Conservation (phyloP, 208 protist species). For the Wallacemonas sp. region DNA sequence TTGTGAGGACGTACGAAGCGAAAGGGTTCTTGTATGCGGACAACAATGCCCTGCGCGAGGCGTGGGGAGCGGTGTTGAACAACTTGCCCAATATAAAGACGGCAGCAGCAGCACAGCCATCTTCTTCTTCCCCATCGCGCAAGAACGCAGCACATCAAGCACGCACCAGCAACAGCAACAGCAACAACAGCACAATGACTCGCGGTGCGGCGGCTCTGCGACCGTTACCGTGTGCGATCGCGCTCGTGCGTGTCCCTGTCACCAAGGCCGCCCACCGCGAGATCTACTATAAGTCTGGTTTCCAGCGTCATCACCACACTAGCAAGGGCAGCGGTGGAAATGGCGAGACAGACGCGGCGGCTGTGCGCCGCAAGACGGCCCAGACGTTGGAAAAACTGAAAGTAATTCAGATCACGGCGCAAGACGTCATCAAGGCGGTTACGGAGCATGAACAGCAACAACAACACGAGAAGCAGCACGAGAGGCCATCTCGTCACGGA, state of each 20-base stretch:
- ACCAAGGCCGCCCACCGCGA: conserved; percentile 20
- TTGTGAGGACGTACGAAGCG: conserved; percentile 34
- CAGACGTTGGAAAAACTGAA: neutral
- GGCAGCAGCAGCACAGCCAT: no score
- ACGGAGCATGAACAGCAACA: neutral
- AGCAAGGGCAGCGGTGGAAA: neutral
- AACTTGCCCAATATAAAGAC: no score
- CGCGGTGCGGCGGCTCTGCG: conserved; percentile 15
- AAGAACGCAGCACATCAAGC: no score
- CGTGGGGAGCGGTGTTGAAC: no score
- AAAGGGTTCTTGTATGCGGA: conserved; percentile 25
- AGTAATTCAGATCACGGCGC: neutral
- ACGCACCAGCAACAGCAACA: no score
- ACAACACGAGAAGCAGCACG: no score
- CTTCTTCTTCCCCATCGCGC: no score
- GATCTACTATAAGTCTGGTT: conserved; percentile 25
- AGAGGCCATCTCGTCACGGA: no score
- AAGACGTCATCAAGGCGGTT: neutral
- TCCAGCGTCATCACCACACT: conserved; percentile 29
- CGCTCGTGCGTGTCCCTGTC: conserved; percentile 39
- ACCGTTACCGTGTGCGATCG: conserved; percentile 42
- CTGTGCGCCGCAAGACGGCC: neutral
- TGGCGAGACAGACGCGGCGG: neutral
- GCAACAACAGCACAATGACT: no score
- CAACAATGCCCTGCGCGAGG: conserved; percentile 20